These are phyloP conservation scores for Erythrobasidium hasegawianum DNA, from an alignment of 1,284 basidiomycete species.

Conservation along the genomic window DNA sequence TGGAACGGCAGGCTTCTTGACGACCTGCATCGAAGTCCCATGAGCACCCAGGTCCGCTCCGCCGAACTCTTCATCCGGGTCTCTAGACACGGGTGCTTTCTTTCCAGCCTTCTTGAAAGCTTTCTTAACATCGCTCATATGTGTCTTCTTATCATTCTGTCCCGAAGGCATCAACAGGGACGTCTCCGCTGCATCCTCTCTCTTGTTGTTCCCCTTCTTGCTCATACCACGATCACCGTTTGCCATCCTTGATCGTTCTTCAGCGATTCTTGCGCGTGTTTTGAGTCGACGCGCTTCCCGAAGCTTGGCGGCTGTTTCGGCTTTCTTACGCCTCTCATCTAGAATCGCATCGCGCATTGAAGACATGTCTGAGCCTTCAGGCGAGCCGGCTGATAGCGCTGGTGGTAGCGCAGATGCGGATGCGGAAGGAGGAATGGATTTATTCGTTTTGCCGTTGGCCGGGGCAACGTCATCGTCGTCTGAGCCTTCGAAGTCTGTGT, in stretches of 20 bases:
- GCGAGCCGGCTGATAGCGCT: not conserved
- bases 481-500: conserved; percentile 47
- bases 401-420: conserved; percentile 42
- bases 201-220: conserved; percentile 37
- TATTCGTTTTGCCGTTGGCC: too few relatives aligned
- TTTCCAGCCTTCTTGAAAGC: conserved; percentile 31
- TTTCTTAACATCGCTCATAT: conserved; percentile 23
- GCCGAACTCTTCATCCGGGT: not conserved
- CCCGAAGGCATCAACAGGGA: conserved; percentile 6
- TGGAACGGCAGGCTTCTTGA: not conserved
- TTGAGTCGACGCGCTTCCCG: conserved; percentile 76
- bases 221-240: not conserved
- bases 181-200: not conserved
- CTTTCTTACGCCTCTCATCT: conserved; percentile 65
- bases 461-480: conserved; percentile 43
- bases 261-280: conserved; percentile 58
- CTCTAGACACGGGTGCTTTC: not conserved
- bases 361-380: conserved; percentile 8
- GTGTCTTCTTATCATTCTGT: conserved; percentile 1
- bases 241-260: conserved; percentile 47
- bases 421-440: conserved; percentile 22
- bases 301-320: conserved; percentile 61
- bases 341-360: conserved; percentile 64
- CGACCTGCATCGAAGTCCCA: not conserved
- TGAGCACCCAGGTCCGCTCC: not conserved